Evolutionary conservation across 2,329 filamentous ascomycete species (phyloP), one percentile per base, ranked within the genome.

Genomic region (Colletotrichum paranaense): DNA sequence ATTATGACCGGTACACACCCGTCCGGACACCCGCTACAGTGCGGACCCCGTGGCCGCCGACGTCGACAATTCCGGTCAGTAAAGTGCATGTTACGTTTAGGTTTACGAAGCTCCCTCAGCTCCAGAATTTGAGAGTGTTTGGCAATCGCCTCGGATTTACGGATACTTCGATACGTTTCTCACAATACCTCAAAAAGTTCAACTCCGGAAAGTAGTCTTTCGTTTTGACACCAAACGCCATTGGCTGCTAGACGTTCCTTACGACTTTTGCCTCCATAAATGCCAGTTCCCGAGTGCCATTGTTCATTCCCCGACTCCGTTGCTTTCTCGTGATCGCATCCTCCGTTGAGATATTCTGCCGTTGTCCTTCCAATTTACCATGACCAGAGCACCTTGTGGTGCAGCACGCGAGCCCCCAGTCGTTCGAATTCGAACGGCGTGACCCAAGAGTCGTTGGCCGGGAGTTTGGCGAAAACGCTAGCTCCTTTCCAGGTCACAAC

Each of bases 401-500:
- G 94, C 81, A 99, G 85, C 72, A 96, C 89, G 79, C 97, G 90
- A 73, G 91, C 89, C 3, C 95, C 96, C 67, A 98, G 81, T 72
- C 94, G 90, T 84, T 98, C 95, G 83, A 96, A 98, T 86, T 98
- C 96, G 78, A 93, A 88, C 59, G 91, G 90, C 16, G 92, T 93
- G 79, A 98, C 94, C 97, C 97, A 99, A 78, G 93, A 97, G 82
- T 99, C 97, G 83, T 98, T 98, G 19, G 95, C 95, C 58, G 92
- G 90, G 77, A 98, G 85, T 84, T 97, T 95, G 3, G 95, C 95
- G 86, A 98, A 99, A 19, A 99, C 95, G 80, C 95, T 98, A 0
- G 94, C 97, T 4, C 97, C 97, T 88, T 99, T 99, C 97, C 97
- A 99, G 9, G 93, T 92, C 66, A 98, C 93, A n/a, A 98, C 95